Evolutionary conservation across 305 asterid species (phyloP).

Genomic region (Fraxinus velutina): DNA sequence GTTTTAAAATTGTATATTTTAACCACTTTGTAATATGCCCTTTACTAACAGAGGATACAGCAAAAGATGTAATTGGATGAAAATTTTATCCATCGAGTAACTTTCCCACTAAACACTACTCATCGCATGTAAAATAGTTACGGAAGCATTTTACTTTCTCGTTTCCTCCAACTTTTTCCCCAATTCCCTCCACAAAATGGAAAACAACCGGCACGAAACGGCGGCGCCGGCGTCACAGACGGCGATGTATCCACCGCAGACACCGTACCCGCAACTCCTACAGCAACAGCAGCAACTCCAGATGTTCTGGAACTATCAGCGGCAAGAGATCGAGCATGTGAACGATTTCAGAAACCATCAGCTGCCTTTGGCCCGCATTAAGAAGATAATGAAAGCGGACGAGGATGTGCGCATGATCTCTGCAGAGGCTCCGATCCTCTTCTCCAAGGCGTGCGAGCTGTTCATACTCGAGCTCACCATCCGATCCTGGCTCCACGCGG

Average conservation of each 20-base stretch:
- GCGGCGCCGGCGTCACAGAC: constrained; percentile 41
- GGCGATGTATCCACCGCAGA: constrained; percentile 43
- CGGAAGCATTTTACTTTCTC: neutral
- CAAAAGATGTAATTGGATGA: too few relatives aligned
- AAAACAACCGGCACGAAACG: constrained; percentile 58
- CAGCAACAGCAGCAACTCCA: constrained; percentile 47
- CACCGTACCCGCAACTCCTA: constrained; percentile 65
- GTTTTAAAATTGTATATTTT: too few relatives aligned
- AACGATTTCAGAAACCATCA: constrained; percentile 81
- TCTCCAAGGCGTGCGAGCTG: constrained; percentile 37
- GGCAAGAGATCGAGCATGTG: constrained; percentile 65
- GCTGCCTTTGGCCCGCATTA: constrained; percentile 80
- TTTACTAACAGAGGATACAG: too few relatives aligned
- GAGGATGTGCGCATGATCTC: constrained; percentile 41
- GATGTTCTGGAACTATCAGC: constrained; percentile 65
- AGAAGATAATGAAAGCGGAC: constrained; percentile 69
- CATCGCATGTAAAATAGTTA: neutral
- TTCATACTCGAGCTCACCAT: constrained; percentile 36
- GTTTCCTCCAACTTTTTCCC: constrained; percentile 2
- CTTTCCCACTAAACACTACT: neutral
- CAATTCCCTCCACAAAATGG: constrained; percentile 37
- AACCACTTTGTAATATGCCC: neutral
- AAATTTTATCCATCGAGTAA: too few relatives aligned
- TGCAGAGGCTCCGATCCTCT: constrained; percentile 35
- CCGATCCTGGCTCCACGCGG: constrained; percentile 34